Percentiles rank a stretch among this genome's conserved stretches.
These are phyloP conservation scores for Kazachstania sp. DNA, from an alignment of 1,139 yeast species.

Conservation along the genomic window DNA sequence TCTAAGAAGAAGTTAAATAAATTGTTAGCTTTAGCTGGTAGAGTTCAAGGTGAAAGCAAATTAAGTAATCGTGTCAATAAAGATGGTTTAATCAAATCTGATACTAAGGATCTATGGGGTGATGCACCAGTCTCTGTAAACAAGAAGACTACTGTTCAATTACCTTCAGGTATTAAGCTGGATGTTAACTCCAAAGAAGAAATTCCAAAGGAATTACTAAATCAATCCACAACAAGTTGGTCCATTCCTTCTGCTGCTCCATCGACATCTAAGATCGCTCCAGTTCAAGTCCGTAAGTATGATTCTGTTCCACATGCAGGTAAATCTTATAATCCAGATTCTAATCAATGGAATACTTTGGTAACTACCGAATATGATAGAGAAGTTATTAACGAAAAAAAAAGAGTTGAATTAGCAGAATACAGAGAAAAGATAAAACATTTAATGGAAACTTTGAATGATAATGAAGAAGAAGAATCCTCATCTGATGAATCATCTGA, in stretches of 20 bases:
- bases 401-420: conserved; percentile 49
- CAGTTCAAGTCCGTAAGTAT: conserved; percentile 42
- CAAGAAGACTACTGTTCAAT: conserved; percentile 10
- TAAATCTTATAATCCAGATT: conserved; percentile 85
- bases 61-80: conserved; percentile 46
- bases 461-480: conserved; percentile 42
- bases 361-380: conserved; percentile 56
- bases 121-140: conserved; percentile 19
- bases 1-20: conserved; percentile 57
- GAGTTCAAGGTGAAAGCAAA: conserved; percentile 48
- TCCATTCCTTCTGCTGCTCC: conserved; percentile 50
- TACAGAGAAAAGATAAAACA: conserved; percentile 57
- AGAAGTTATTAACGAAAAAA: conserved; percentile 61
- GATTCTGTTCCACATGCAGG: conserved; percentile 69
- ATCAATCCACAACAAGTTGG: conserved; percentile 39
- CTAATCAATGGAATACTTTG: conserved; percentile 72
- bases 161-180: conserved; percentile 27
- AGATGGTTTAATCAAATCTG: conserved; percentile 52
- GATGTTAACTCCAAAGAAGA: conserved; percentile 17
- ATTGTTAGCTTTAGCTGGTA: conserved; percentile 74
- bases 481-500: conserved; percentile 34
- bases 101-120: conserved; percentile 62
- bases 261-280: conserved; percentile 45
- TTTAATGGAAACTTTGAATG: conserved; percentile 53
- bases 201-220: conserved; percentile 37